Evolutionary conservation across 495 filamentous ascomycete genomes (phyloP).

Genomic region (Penicillium canariense): DNA sequence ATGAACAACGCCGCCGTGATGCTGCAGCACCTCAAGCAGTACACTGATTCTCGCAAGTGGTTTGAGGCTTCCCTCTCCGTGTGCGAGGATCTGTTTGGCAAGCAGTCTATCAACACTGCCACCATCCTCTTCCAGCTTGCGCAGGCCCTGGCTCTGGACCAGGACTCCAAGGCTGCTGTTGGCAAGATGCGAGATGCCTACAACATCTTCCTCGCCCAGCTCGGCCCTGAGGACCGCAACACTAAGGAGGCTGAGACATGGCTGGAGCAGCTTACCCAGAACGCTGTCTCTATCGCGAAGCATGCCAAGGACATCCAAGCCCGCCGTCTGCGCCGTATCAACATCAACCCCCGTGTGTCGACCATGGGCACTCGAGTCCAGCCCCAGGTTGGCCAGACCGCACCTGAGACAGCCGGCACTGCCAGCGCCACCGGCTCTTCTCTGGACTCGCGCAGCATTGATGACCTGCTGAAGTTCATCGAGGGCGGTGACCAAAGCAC

Average conservation of each 20-base stretch:
- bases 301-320: constrained; percentile 83
- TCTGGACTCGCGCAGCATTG: constrained; percentile 73
- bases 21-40: constrained; percentile 90
- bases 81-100: constrained; percentile 84
- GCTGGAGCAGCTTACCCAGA: constrained; percentile 94
- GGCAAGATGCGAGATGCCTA: constrained; percentile 91
- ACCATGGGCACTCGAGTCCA: constrained; percentile 51
- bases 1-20: constrained; percentile 99
- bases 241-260: constrained; percentile 92
- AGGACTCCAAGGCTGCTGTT: constrained; percentile 86
- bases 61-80: constrained; percentile 88
- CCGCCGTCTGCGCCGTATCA: constrained; percentile 60
- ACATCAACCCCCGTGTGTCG: constrained; percentile 53
- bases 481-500: constrained; percentile 64
- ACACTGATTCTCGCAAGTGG: constrained; percentile 90
- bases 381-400: constrained; percentile 54
- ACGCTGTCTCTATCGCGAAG: constrained; percentile 89
- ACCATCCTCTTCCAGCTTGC: constrained; percentile 96
- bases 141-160: constrained; percentile 88
- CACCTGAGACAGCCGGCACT: constrained; percentile 43
- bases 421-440: constrained; percentile 29
- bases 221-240: constrained; percentile 87
- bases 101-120: constrained; percentile 86
- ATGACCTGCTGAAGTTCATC: constrained; percentile 84
- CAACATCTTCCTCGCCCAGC: constrained; percentile 83